phyloP scores from a whole-genome alignment of 2,329 filamentous ascomycete species.

The Aspergillus sp. region DNA sequence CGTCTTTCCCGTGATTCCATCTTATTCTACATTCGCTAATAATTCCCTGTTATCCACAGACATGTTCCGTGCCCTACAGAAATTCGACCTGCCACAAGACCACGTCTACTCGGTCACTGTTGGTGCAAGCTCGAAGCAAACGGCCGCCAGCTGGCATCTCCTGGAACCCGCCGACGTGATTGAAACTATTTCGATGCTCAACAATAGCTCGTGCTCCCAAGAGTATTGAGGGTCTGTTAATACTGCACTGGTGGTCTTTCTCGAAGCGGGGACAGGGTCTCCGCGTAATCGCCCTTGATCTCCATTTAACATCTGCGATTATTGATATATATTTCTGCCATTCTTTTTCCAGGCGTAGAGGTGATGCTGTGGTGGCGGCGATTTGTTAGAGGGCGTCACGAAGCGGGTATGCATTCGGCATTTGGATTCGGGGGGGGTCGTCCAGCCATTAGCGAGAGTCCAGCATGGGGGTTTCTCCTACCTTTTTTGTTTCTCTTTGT shows the following conservation, averaged over 20 bases:
- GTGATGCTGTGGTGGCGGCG: not conserved
- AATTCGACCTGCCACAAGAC: conserved; percentile 58
- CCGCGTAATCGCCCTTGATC: not conserved
- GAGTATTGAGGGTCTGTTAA: conserved; percentile 25
- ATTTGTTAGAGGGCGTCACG: conserved; percentile 3
- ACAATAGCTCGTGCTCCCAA: conserved; percentile 42
- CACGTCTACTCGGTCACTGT: conserved; percentile 90
- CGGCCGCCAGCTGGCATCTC: conserved; percentile 85
- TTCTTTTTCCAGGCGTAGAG: conserved; percentile 2
- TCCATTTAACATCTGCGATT: not conserved
- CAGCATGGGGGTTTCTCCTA: not conserved
- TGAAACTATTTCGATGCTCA: conserved; percentile 59
- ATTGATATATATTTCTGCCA: conserved; percentile 1
- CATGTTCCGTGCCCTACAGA: conserved; percentile 78
- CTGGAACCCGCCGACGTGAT: conserved; percentile 88
- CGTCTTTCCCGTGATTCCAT: not conserved
- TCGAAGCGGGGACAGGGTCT: not conserved
- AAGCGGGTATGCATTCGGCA: not conserved
- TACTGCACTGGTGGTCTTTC: not conserved
- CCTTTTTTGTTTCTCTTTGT: not conserved
- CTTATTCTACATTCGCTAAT: conserved; percentile 4
- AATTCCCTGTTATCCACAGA: conserved; percentile 44
- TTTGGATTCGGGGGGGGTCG: not conserved
- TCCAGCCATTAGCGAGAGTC: conserved; percentile 1
- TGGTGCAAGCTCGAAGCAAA: conserved; percentile 88